These are phyloP conservation scores for Lachnellula hyalina DNA, from an alignment of 2,329 filamentous ascomycete species.

Conservation along the genomic window DNA sequence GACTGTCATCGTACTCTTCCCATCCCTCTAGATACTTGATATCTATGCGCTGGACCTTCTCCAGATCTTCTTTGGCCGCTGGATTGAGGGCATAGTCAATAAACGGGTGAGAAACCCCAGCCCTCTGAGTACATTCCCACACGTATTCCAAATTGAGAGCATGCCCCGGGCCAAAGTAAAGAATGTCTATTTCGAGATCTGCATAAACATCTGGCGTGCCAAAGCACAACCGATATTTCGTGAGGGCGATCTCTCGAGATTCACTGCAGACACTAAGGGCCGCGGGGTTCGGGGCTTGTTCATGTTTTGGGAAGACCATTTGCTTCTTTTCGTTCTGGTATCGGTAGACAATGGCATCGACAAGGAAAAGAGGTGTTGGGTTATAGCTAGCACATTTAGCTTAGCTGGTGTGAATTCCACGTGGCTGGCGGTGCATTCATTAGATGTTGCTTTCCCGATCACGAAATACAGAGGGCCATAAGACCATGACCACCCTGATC, in stretches of 20 bases:
- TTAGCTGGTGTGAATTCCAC: too few species aligned
- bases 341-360: neutral
- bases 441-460: too few species aligned
- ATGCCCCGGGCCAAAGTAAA: neutral
- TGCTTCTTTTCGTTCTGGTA: neutral
- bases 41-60: neutral
- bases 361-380: too few species aligned
- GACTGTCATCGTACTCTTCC: neutral
- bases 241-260: neutral
- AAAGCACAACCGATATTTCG: neutral
- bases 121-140: neutral
- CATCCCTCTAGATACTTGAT: neutral
- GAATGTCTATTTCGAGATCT: neutral
- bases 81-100: neutral
- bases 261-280: neutral
- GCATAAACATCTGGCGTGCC: constrained; percentile 1
- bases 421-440: too few species aligned
- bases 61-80: neutral
- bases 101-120: neutral
- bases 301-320: neutral
- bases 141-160: neutral
- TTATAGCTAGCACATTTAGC: too few species aligned
- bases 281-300: neutral
- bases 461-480: too few species aligned
- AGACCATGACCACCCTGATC: too few species aligned